phyloP scores from a whole-genome alignment of 2,329 filamentous ascomycete genomes.

The Talaromyces rugulosus region DNA sequence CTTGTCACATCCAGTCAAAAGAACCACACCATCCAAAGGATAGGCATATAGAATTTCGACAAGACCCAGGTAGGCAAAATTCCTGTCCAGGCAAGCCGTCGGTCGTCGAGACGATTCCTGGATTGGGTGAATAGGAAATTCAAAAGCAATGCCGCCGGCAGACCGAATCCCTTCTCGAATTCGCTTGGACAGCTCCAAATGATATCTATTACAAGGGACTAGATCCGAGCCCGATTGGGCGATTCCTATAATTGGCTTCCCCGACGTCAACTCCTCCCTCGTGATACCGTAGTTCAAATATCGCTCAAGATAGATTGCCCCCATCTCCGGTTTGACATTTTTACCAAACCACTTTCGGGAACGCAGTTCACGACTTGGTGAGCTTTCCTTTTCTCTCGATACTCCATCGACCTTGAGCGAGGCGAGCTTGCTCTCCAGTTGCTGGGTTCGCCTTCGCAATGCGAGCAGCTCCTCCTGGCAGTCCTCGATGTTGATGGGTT shows the following conservation, averaged over 20 bases:
- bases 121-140: constrained; percentile 52
- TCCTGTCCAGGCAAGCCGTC: constrained; percentile 48
- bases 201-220: constrained; percentile 49
- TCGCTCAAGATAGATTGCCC: constrained; percentile 48
- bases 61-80: constrained; percentile 46
- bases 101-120: constrained; percentile 47
- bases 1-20: constrained; percentile 52
- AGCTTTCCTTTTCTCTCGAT: constrained; percentile 7
- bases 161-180: constrained; percentile 49
- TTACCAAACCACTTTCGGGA: constrained; percentile 45
- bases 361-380: constrained; percentile 29
- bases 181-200: constrained; percentile 47
- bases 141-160: constrained; percentile 48
- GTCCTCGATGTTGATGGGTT: constrained; percentile 36
- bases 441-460: constrained; percentile 33
- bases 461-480: constrained; percentile 37
- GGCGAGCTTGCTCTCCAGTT: constrained; percentile 32
- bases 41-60: constrained; percentile 48
- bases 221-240: constrained; percentile 51
- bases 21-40: constrained; percentile 48
- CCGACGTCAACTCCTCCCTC: constrained; percentile 46
- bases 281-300: constrained; percentile 51
- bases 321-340: constrained; percentile 40
- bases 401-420: constrained; percentile 21
- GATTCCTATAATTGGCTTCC: constrained; percentile 50